These are phyloP conservation scores for Erigeron canadensis DNA, from an alignment of 129 eudicot species.

Conservation along the genomic window DNA sequence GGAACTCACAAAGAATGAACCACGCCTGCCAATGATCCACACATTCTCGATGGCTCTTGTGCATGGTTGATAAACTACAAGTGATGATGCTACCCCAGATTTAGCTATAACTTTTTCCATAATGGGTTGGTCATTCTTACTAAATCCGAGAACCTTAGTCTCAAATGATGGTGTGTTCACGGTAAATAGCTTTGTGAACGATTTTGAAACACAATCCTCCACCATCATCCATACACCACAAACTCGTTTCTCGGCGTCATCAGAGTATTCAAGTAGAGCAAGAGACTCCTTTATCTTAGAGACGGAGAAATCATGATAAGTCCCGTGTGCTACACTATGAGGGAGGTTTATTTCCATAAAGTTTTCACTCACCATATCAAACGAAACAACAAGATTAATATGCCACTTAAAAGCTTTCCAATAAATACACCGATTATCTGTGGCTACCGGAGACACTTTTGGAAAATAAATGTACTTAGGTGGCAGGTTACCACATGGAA, in stretches of 20 bases:
- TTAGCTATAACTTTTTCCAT: background rate
- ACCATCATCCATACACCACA: too few relatives aligned
- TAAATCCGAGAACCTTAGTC: background rate
- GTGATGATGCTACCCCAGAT: background rate
- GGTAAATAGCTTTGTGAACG: too few relatives aligned
- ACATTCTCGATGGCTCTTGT: background rate
- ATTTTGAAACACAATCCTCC: too few relatives aligned
- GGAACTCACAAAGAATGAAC: background rate
- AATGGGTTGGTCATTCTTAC: background rate
- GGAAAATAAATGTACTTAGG: background rate
- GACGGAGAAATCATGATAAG: too few relatives aligned
- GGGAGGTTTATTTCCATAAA: too few relatives aligned
- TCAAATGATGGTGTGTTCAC: too few relatives aligned
- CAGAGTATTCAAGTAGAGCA: too few relatives aligned
- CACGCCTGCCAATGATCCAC: background rate
- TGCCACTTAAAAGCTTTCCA: background rate
- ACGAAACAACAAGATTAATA: background rate
- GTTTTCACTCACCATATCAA: background rate
- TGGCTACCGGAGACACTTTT: background rate
- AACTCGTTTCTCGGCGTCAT: too few relatives aligned
- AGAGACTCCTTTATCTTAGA: too few relatives aligned
- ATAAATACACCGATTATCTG: background rate
- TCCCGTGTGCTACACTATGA: too few relatives aligned
- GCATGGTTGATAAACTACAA: background rate
- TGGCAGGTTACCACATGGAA: background rate